Evolutionary conservation across 1,284 basidiomycete species (phyloP).

Genomic region (Moesziomyces antarcticus): DNA sequence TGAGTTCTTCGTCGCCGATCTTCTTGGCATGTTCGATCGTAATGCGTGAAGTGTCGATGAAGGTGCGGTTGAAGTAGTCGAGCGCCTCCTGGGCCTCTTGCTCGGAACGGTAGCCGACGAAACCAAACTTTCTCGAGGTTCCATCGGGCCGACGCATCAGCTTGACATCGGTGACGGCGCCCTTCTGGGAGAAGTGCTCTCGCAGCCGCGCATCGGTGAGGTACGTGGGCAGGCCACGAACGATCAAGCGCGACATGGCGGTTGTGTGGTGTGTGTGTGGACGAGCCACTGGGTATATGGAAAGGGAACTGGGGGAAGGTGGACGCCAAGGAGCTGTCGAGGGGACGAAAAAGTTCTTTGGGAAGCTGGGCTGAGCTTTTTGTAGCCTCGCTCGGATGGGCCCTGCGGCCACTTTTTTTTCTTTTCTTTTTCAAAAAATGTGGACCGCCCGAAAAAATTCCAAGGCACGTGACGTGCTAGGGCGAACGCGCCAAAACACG

Average conservation of each 20-base stretch:
- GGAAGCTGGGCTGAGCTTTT: constrained; percentile 1
- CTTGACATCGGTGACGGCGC: constrained; percentile 83
- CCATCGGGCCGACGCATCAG: constrained; percentile 82
- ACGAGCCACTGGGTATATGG: constrained; percentile 27
- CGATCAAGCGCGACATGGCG: constrained; percentile 82
- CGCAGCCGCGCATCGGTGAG: constrained; percentile 77
- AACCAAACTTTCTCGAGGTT: constrained; percentile 86
- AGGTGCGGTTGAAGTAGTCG: constrained; percentile 88
- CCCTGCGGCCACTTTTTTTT: constrained; percentile 2
- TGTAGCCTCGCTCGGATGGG: neutral
- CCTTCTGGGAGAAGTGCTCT: constrained; percentile 74
- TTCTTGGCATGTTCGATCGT: constrained; percentile 79
- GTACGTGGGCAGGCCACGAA: constrained; percentile 86
- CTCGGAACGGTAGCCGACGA: constrained; percentile 87
- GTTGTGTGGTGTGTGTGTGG: constrained; percentile 1
- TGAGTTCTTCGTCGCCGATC: constrained; percentile 52
- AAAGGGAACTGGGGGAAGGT: constrained; percentile 1
- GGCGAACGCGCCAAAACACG: constrained; percentile 34
- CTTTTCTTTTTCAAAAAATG: neutral
- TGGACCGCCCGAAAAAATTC: neutral
- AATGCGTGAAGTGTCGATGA: constrained; percentile 73
- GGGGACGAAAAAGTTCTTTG: neutral
- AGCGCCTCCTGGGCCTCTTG: constrained; percentile 80
- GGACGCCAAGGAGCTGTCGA: constrained; percentile 39
- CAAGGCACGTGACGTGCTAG: constrained; percentile 19